Percentiles rank a stretch among this genome's conserved stretches.
Conservation (phyloP, 228 moss, liverwort and hornwort genomes). For the Sphagnum fallax region DNA sequence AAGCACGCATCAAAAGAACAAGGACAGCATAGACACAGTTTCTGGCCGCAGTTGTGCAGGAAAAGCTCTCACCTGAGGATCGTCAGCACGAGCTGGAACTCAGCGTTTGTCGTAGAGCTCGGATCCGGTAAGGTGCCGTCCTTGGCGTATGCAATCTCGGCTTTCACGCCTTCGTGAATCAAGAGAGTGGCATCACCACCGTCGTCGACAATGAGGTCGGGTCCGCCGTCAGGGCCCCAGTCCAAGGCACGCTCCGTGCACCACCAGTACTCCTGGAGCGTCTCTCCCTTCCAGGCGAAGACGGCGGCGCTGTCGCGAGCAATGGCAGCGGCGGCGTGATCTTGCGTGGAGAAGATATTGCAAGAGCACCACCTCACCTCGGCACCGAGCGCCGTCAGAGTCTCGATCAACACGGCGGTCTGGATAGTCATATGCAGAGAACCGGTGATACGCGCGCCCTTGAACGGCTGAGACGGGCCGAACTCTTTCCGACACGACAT, state of each 20-base stretch:
- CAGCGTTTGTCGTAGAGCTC: constrained; percentile 65
- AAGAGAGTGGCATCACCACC: constrained; percentile 89
- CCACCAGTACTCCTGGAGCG: constrained; percentile 98
- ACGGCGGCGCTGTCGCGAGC: constrained; percentile 90
- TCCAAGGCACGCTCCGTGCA: constrained; percentile 91
- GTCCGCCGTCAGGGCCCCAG: constrained; percentile 83
- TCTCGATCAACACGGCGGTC: constrained; percentile 91
- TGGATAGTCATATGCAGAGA: constrained; percentile 98
- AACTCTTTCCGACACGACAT: constrained; percentile 82
- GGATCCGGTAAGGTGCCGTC: constrained; percentile 68
- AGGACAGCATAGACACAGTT: too few relatives aligned
- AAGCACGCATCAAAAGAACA: too few relatives aligned
- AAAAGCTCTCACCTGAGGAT: constrained; percentile 31
- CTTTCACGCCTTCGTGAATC: constrained; percentile 98
- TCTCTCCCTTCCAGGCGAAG: constrained; percentile 99
- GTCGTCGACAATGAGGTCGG: constrained; percentile 94
- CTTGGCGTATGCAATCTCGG: constrained; percentile 81
- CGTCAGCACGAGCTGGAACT: constrained; percentile 84
- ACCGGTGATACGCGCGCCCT: constrained; percentile 86
- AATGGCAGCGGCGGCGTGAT: constrained; percentile 84
- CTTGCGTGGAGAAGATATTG: constrained; percentile 98
- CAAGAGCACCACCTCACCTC: constrained; percentile 97
- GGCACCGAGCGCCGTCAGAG: constrained; percentile 80
- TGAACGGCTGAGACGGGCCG: constrained; percentile 77
- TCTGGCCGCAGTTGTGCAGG: too few relatives aligned